Evolutionary conservation across 2,329 filamentous ascomycete genomes (phyloP).

Genomic region (Botrytis porri): DNA sequence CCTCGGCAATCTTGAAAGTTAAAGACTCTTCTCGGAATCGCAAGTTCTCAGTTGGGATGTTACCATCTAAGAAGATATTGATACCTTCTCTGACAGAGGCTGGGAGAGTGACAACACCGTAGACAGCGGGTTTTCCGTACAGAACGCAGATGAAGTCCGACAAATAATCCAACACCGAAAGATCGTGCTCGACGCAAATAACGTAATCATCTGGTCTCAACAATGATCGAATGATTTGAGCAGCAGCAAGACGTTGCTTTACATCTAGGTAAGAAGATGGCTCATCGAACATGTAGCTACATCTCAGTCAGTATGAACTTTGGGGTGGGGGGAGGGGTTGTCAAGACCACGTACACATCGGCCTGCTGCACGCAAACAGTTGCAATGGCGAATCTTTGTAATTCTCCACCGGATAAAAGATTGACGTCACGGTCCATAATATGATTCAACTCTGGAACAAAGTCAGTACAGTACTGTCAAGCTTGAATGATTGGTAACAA

Average conservation of each 20-base stretch:
- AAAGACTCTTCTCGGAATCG: slow-evolving; percentile 97
- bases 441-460: slow-evolving; percentile 72
- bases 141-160: slow-evolving; percentile 98
- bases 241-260: slow-evolving; percentile 94
- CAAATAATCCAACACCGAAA: slow-evolving; percentile 96
- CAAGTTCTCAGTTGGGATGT: slow-evolving; percentile 97
- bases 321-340: neutral
- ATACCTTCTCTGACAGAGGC: slow-evolving; percentile 97
- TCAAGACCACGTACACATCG: slow-evolving; percentile 62
- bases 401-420: slow-evolving; percentile 90
- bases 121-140: slow-evolving; percentile 91
- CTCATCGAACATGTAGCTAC: slow-evolving; percentile 96
- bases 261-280: slow-evolving; percentile 99
- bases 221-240: slow-evolving; percentile 86
- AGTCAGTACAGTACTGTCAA: neutral
- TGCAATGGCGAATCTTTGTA: slow-evolving; percentile 96
- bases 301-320: slow-evolving; percentile 12
- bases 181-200: slow-evolving; percentile 98
- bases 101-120: slow-evolving; percentile 95
- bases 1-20: slow-evolving; percentile 90
- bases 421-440: slow-evolving; percentile 90
- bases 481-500: neutral
- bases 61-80: slow-evolving; percentile 98
- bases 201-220: slow-evolving; percentile 89
- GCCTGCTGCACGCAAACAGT: slow-evolving; percentile 94